These are phyloP conservation scores for Thalassiosira hispida DNA, from an alignment of 352 stramenopile genomes.

Conservation along the genomic window DNA sequence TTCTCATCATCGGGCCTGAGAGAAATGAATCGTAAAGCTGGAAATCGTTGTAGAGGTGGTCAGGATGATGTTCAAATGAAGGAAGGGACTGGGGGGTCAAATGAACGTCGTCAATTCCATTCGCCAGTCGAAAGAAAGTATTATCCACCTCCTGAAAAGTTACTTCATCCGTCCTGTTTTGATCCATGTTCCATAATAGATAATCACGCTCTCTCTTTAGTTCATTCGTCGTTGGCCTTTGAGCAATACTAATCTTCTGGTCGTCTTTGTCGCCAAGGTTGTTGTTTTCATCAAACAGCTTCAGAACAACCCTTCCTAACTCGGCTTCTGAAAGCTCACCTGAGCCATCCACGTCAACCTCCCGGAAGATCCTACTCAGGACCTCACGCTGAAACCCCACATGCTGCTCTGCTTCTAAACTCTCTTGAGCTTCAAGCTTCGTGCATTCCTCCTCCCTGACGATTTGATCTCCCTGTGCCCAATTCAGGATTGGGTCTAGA, in stretches of 20 bases:
- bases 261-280: constrained; percentile 2
- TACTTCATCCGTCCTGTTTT: constrained; percentile 32
- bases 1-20: constrained; percentile 33
- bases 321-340: constrained; percentile 43
- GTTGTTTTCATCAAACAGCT: constrained; percentile 35
- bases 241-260: background rate
- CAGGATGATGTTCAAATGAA: constrained; percentile 1
- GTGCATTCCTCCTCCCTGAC: constrained; percentile 29
- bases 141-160: constrained; percentile 53
- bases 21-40: constrained; percentile 44
- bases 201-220: constrained; percentile 49
- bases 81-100: too few species aligned
- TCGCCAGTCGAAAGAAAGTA: constrained; percentile 35
- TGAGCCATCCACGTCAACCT: constrained; percentile 46
- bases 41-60: constrained; percentile 17
- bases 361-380: constrained; percentile 44
- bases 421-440: constrained; percentile 20
- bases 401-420: background rate
- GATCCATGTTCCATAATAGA: constrained; percentile 50
- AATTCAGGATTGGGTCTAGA: constrained; percentile 38
- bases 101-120: constrained; percentile 55
- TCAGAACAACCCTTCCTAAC: constrained; percentile 35
- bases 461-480: background rate
- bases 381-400: constrained; percentile 23
- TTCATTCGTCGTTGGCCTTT: constrained; percentile 40